A percentile compares a stretch with the other conserved stretches of the same genome.
Conservation (phyloP, 2,329 filamentous ascomycete species). For the Elsinoe batatas region DNA sequence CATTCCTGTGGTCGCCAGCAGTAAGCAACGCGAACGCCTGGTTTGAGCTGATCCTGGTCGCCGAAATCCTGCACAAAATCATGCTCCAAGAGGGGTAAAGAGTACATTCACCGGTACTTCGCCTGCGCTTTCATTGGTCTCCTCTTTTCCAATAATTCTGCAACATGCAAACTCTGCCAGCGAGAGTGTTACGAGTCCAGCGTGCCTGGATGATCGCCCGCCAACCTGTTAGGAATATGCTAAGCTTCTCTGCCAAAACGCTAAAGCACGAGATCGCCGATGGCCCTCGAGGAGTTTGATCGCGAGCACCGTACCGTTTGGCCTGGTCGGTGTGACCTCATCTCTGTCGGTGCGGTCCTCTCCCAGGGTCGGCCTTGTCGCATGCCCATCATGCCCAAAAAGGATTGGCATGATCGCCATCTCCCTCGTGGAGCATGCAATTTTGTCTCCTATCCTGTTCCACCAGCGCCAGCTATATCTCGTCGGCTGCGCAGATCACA, state of each 20-base stretch:
- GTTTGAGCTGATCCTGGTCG: conserved; percentile 3
- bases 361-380: neutral
- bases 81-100: neutral
- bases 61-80: neutral
- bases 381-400: neutral
- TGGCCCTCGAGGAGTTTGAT: conserved; percentile 1
- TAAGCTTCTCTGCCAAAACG: neutral
- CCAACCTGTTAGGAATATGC: neutral
- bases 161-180: neutral
- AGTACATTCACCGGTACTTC: neutral
- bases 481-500: neutral
- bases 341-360: neutral
- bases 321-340: conserved; percentile 1
- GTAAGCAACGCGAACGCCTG: conserved; percentile 3
- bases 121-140: neutral
- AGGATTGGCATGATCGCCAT: neutral
- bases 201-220: conserved; percentile 6
- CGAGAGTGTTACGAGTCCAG: neutral
- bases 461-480: conserved; percentile 4
- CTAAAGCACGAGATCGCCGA: neutral
- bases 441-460: neutral
- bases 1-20: neutral
- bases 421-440: neutral
- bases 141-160: conserved; percentile 1
- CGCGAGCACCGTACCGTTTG: neutral